Conservation (phyloP, 2,329 filamentous ascomycete species). For the Paramyrothecium roridum region DNA sequence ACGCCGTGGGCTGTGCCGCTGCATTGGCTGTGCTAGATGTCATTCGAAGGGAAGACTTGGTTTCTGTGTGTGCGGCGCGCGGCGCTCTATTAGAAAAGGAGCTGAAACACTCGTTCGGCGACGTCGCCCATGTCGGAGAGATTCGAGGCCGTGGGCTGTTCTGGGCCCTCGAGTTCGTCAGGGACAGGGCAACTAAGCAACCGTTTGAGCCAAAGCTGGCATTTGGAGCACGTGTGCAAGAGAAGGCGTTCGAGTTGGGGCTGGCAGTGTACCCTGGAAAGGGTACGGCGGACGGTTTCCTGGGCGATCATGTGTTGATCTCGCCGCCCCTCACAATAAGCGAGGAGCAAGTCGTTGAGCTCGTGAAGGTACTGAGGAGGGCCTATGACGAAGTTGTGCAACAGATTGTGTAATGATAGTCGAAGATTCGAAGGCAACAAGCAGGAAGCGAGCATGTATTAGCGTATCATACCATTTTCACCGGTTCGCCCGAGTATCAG, state of each 20-base stretch:
- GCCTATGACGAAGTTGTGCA: not conserved
- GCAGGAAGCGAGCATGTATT: too few relatives aligned
- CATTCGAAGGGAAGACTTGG: slow-evolving; percentile 52
- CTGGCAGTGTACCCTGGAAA: slow-evolving; percentile 59
- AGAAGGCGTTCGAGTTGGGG: slow-evolving; percentile 22
- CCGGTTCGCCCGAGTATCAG: too few relatives aligned
- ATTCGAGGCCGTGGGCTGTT: slow-evolving; percentile 57
- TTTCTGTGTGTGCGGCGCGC: slow-evolving; percentile 55
- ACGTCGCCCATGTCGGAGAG: slow-evolving; percentile 52
- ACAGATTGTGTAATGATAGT: not conserved
- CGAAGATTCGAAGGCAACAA: not conserved
- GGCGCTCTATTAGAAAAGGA: slow-evolving; percentile 44
- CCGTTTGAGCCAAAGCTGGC: slow-evolving; percentile 26
- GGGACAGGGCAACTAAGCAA: slow-evolving; percentile 28
- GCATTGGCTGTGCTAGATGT: slow-evolving; percentile 62
- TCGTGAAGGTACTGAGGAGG: not conserved
- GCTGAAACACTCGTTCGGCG: slow-evolving; percentile 38
- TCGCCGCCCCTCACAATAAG: slow-evolving; percentile 67
- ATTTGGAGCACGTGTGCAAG: slow-evolving; percentile 22
- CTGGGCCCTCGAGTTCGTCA: slow-evolving; percentile 45
- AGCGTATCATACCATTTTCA: too few relatives aligned
- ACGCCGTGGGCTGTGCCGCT: slow-evolving; percentile 56
- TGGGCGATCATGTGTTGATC: slow-evolving; percentile 67
- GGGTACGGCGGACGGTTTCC: slow-evolving; percentile 56
- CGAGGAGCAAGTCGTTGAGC: slow-evolving; percentile 14